Conservation (phyloP, 2,329 filamentous ascomycete genomes). For the Aspergillus alliaceus region DNA sequence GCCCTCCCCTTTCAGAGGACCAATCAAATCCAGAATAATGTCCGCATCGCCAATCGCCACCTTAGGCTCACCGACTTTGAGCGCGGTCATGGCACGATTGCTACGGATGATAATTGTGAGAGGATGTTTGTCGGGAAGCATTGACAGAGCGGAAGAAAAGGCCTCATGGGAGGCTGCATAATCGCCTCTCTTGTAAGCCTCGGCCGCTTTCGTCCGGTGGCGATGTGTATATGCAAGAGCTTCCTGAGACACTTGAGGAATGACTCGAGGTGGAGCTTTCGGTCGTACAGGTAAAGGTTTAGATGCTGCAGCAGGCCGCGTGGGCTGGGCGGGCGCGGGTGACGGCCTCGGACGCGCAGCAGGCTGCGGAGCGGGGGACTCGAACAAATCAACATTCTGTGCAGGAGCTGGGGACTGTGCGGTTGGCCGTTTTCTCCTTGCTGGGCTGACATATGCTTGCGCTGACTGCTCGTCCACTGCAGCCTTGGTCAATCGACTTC, state of each 20-base stretch:
- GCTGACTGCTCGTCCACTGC: constrained; percentile 76
- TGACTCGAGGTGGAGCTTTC: constrained; percentile 49
- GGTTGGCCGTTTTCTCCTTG: constrained; percentile 67
- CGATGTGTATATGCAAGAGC: constrained; percentile 74
- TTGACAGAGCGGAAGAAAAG: constrained; percentile 74
- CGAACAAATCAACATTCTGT: constrained; percentile 65
- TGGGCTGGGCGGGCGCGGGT: constrained; percentile 35
- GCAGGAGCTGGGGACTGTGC: constrained; percentile 45
- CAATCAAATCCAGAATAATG: constrained; percentile 75
- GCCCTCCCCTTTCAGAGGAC: constrained; percentile 71
- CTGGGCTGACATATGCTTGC: constrained; percentile 84
- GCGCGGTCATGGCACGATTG: constrained; percentile 83
- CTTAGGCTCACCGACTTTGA: constrained; percentile 92
- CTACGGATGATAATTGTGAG: constrained; percentile 84
- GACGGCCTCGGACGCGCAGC: constrained; percentile 33
- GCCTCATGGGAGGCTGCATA: constrained; percentile 81
- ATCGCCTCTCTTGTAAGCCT: constrained; percentile 91
- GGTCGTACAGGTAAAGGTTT: constrained; percentile 48
- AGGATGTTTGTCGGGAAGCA: constrained; percentile 76
- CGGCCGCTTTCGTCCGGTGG: constrained; percentile 76
- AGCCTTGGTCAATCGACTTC: constrained; percentile 68
- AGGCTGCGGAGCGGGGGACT: constrained; percentile 39
- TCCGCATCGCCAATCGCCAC: constrained; percentile 83
- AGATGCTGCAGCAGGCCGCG: constrained; percentile 43
- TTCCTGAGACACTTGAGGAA: constrained; percentile 66